Evolutionary conservation across 139 green algal genomes (phyloP), one percentile per base, ranked within the genome.

Genomic region (Gonium pectorale): DNA sequence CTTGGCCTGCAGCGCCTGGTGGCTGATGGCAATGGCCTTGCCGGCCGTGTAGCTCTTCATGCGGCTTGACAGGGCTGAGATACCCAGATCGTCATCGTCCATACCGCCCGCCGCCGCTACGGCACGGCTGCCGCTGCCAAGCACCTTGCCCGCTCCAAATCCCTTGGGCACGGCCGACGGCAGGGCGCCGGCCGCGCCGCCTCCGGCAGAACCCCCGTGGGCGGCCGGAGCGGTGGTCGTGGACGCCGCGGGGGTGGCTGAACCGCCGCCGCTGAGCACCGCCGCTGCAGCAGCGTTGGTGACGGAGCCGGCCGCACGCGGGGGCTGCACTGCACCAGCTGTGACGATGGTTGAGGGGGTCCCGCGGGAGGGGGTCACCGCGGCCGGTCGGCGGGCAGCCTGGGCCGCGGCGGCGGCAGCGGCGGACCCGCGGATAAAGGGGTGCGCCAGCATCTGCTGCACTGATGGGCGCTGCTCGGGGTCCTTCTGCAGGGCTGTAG

Each of bases 401-500:
- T 2, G 38, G 26, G 40, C 7, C 26, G 67, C 67, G 38, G 67
- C 22, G 5, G 69, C 3, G 11, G 69, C 3, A 9, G 63, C 43
- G 13, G 43, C 21, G 13, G 29, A 29, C n/a, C 62, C 41, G 63
- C 62, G 33, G 78, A 84, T 64, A 63, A 75, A 89, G 35, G 68
- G 66, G 72, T 89, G 88, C 0, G 52, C n/a, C 2, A 91, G 52
- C 88, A 91, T 79, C 24, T 89, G 79, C 44, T 64, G 63, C 19
- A 90, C 71, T 1, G 86, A 90, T 38, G 89, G 89, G 3, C 91
- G 86, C 82, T 91, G 81, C 24, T 83, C 29, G 31, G 89, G 68
- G 66, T 91, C 83, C 71, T 96, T 96, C 6, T 87, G 83, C 46
- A 96, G 88, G 0, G 92, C 89, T 3, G 66, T 38, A 22, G 77